Percentiles rank a stretch among this genome's conserved stretches.
Conservation (phyloP, 2,329 filamentous ascomycete species). For the Aaosphaeria pasadenensis region DNA sequence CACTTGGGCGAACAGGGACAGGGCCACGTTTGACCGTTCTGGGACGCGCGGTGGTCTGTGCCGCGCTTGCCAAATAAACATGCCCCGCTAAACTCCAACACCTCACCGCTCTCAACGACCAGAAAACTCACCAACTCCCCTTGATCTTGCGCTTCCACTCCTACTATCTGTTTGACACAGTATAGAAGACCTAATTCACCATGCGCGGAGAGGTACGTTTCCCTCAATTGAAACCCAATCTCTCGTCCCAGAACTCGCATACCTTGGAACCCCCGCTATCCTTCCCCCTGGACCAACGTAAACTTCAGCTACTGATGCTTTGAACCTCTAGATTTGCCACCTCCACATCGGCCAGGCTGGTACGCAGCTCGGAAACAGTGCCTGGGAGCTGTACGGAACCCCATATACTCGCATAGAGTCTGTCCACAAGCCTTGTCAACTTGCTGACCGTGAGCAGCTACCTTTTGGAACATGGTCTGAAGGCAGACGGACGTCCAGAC, state of each 20-base stretch:
- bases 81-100: slow-evolving; percentile 1
- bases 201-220: slow-evolving; percentile 42
- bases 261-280: not conserved
- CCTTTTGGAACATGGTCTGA: slow-evolving; percentile 69
- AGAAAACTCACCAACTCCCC: not conserved
- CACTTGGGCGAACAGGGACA: too few relatives aligned
- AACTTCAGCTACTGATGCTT: slow-evolving; percentile 7
- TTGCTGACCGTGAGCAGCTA: slow-evolving; percentile 49
- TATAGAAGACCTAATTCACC: slow-evolving; percentile 19
- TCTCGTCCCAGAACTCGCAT: not conserved
- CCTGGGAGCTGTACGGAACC: slow-evolving; percentile 69
- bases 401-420: slow-evolving; percentile 5
- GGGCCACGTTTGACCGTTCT: too few relatives aligned
- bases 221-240: not conserved
- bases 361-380: slow-evolving; percentile 71
- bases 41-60: not conserved
- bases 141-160: slow-evolving; percentile 5
- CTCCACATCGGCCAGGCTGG: slow-evolving; percentile 70
- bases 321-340: slow-evolving; percentile 56
- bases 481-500: slow-evolving; percentile 62
- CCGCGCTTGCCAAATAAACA: slow-evolving; percentile 5
- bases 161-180: slow-evolving; percentile 35
- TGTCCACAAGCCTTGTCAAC: slow-evolving; percentile 12
- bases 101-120: slow-evolving; percentile 7
- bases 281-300: not conserved